A percentile compares a stretch with the other conserved stretches of the same genome.
phyloP scores from a whole-genome alignment of 139 green algal genomes.

The Nannochloris sp. region DNA sequence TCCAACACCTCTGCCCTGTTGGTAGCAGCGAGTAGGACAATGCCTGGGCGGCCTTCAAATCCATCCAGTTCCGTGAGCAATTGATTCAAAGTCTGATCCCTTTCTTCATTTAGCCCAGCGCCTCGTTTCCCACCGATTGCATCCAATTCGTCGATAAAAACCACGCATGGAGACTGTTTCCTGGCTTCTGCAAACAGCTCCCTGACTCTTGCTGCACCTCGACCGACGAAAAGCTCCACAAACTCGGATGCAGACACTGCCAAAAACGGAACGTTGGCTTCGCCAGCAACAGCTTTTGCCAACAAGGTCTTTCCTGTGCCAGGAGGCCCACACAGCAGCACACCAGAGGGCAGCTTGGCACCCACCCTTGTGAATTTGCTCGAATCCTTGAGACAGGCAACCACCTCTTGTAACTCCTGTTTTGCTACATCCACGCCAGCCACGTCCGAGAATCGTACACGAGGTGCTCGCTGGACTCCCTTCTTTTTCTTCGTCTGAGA shows the following conservation, averaged over 20 bases:
- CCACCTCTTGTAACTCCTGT: slow-evolving; percentile 70
- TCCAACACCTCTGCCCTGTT: slow-evolving; percentile 83
- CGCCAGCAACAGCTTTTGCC: slow-evolving; percentile 79
- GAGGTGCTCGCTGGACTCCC: neutral
- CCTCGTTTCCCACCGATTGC: slow-evolving; percentile 69
- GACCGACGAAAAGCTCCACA: slow-evolving; percentile 97
- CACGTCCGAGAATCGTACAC: slow-evolving; percentile 62
- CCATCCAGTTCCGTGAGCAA: slow-evolving; percentile 90
- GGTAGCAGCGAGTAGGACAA: slow-evolving; percentile 83
- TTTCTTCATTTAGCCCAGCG: slow-evolving; percentile 88
- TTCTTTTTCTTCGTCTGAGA: slow-evolving; percentile 24
- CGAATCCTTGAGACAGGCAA: slow-evolving; percentile 73
- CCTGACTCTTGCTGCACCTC: slow-evolving; percentile 77
- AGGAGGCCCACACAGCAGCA: slow-evolving; percentile 65
- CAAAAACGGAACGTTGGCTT: slow-evolving; percentile 89
- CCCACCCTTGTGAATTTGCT: slow-evolving; percentile 60
- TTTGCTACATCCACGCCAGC: slow-evolving; percentile 77
- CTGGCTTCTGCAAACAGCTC: slow-evolving; percentile 90
- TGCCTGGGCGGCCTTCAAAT: slow-evolving; percentile 60
- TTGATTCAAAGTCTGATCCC: slow-evolving; percentile 89
- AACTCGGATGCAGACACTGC: slow-evolving; percentile 88
- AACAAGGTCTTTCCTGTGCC: slow-evolving; percentile 83
- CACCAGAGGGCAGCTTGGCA: slow-evolving; percentile 56
- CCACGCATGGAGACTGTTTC: slow-evolving; percentile 67
- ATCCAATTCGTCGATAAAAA: slow-evolving; percentile 99